phyloP scores from a whole-genome alignment of 2,329 filamentous ascomycete genomes.

The Fusarium papillatum region DNA sequence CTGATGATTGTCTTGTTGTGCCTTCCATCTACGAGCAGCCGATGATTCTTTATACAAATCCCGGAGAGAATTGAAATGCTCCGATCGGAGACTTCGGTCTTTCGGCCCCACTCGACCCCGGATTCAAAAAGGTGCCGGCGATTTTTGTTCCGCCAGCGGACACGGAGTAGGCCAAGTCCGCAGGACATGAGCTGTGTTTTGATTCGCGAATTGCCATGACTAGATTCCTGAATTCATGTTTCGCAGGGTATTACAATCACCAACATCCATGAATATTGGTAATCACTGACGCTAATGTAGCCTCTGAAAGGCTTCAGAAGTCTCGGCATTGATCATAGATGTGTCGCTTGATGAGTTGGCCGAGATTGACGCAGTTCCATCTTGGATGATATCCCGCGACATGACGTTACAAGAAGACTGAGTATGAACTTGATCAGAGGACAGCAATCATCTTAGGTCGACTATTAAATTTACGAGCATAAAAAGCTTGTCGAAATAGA shows the following conservation, averaged over 20 bases:
- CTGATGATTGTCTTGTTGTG: not conserved
- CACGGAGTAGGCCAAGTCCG: not conserved
- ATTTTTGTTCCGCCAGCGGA: not conserved
- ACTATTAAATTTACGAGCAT: not conserved
- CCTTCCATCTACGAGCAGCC: not conserved
- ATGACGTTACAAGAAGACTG: not conserved
- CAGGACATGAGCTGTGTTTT: not conserved
- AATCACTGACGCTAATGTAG: not conserved
- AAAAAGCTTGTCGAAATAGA: not conserved
- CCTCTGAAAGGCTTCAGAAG: not conserved
- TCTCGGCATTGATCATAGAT: not conserved
- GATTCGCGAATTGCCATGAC: not conserved
- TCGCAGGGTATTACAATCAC: not conserved
- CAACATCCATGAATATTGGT: not conserved
- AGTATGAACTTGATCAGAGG: not conserved
- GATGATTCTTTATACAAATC: slow-evolving; percentile 20
- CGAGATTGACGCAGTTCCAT: not conserved
- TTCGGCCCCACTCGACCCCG: not conserved
- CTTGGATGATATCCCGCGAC: not conserved
- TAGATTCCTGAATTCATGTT: not conserved
- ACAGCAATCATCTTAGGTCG: not conserved
- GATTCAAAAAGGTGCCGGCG: not conserved
- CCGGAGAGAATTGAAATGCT: slow-evolving; percentile 27
- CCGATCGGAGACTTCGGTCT: slow-evolving; percentile 42
- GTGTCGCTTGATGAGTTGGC: not conserved